Evolutionary conservation across 2,329 filamentous ascomycete genomes (phyloP), one percentile per base, ranked within the genome.

Genomic region (Cadophora sp.): DNA sequence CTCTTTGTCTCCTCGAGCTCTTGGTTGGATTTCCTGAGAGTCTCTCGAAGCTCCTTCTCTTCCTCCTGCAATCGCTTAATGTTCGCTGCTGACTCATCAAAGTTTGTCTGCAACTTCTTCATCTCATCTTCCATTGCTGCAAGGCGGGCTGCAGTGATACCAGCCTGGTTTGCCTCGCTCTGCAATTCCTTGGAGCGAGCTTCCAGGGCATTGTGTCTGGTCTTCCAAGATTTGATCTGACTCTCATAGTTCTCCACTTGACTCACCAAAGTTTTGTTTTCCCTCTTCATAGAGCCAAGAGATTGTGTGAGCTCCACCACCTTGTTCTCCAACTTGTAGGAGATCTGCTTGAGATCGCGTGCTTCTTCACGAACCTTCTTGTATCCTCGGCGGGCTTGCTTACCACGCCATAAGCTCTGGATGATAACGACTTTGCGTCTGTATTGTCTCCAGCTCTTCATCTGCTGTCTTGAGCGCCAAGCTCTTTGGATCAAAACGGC

Each of bases 271-370:
- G 87, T 87, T 84, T 97, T 97, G 87, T 99, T 99, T 81, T 97
- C 93, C 70, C 90, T 88, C 83, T 97, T 97, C 86, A 97, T 91
- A 11, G 93, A 90, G 72, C 96, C 94, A 74, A 99, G 82, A 59
- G 91, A 93, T 80, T 99, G 96, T 1, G 96, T 99, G 76, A 99
- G 87, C 82, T 99, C 96, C 70, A 99, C 93, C 70, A 99, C 96
- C 88, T 99, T 99, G 86, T 99, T 98, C 80, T 99, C 96, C 75
- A 99, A 84, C 84, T 97, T 98, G 85, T 99, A 99, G 2, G 96
- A 98, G 74, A 99, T 99, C 81, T 98, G 95, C 85, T 98, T 98
- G 79, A 99, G 87, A 83, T 99, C 96, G 77, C 96, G 92, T 72
- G 96, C 96, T 81, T 99, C 96, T 80, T 97, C 94, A 73, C 96